phyloP scores from a whole-genome alignment of 352 stramenopile genomes.

The Globisporangium nodosum region DNA sequence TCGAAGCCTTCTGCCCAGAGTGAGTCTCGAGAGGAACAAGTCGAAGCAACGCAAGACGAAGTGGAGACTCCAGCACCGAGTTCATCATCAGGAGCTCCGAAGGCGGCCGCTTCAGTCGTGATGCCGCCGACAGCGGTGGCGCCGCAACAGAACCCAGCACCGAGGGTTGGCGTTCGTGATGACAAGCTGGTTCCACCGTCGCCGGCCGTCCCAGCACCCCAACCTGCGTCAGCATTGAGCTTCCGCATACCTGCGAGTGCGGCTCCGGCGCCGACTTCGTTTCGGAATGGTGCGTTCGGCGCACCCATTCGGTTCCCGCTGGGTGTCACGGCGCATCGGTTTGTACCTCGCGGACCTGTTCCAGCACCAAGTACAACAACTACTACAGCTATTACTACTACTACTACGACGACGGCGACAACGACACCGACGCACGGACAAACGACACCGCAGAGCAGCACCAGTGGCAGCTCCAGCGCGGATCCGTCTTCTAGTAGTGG shows the following conservation, averaged over 20 bases:
- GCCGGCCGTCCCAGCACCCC: not conserved
- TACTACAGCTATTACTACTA: not conserved
- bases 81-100: not conserved
- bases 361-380: not conserved
- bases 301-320: not conserved
- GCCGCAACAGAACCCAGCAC: not conserved
- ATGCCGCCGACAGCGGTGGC: not conserved
- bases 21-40: not conserved
- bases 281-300: not conserved
- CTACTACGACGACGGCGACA: not conserved
- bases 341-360: not conserved
- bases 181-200: not conserved
- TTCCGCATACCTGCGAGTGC: not conserved
- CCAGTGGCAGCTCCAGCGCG: not conserved
- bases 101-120: not conserved
- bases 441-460: not conserved
- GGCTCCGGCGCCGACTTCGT: not conserved
- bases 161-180: not conserved
- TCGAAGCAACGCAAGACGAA: not conserved
- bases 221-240: not conserved
- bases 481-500: not conserved
- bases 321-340: not conserved
- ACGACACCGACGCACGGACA: not conserved
- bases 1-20: not conserved
- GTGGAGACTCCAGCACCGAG: not conserved